A percentile compares a stretch with the other conserved stretches of the same genome.
These are phyloP conservation scores for Asterophora lycoperdoides DNA, from an alignment of 768 basidiomycete genomes.

Conservation along the genomic window DNA sequence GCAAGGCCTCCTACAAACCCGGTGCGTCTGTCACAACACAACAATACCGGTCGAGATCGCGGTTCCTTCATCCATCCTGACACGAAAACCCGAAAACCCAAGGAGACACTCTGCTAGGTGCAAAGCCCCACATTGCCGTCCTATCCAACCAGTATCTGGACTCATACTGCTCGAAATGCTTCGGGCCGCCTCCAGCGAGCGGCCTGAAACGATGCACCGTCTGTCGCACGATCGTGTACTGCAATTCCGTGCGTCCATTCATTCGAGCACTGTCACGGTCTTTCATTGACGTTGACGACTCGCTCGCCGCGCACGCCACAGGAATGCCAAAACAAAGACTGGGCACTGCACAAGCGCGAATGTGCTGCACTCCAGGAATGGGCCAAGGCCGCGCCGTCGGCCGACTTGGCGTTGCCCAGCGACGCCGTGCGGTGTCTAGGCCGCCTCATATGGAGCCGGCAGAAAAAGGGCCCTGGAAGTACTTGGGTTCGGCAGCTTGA, in stretches of 20 bases:
- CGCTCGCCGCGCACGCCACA: no score
- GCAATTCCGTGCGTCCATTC: slow-evolving; percentile 54
- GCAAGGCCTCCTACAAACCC: slow-evolving; percentile 29
- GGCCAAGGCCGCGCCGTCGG: slow-evolving; percentile 46
- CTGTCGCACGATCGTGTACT: slow-evolving; percentile 74
- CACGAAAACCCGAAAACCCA: neutral
- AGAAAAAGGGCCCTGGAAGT: slow-evolving; percentile 49
- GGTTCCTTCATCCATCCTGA: no score
- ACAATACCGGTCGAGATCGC: neutral
- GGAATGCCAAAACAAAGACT: slow-evolving; percentile 71
- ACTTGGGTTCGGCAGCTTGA: slow-evolving; percentile 65
- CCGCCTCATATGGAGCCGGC: slow-evolving; percentile 64
- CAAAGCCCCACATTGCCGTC: slow-evolving; percentile 56
- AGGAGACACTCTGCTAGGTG: slow-evolving; percentile 60
- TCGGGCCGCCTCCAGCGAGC: slow-evolving; percentile 30
- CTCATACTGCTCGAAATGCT: slow-evolving; percentile 68
- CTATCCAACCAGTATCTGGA: slow-evolving; percentile 62
- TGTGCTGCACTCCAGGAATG: slow-evolving; percentile 65
- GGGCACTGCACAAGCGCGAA: slow-evolving; percentile 74
- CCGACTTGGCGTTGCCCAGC: slow-evolving; percentile 50
- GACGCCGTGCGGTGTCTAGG: slow-evolving; percentile 81
- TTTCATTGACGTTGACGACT: neutral
- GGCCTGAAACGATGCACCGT: slow-evolving; percentile 66
- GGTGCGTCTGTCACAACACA: slow-evolving; percentile 26
- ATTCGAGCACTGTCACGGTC: no score